A percentile compares a stretch with the other conserved stretches of the same genome.
Evolutionary conservation across 2,329 filamentous ascomycete genomes (phyloP).

Genomic region (Parastagonospora avenae): DNA sequence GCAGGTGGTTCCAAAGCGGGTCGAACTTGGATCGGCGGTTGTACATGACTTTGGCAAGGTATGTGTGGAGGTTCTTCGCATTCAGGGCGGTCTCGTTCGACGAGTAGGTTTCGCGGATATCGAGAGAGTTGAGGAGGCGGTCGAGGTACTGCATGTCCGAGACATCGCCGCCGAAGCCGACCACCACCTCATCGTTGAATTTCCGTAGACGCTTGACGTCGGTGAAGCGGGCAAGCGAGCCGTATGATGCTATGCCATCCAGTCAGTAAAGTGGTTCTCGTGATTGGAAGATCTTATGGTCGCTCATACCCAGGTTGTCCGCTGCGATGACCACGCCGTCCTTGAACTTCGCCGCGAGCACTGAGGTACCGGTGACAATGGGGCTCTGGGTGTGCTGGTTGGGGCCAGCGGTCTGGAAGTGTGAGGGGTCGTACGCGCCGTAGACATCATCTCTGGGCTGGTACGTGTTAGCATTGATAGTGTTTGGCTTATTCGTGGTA

Average conservation of each 20-base stretch:
- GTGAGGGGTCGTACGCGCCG: slow-evolving; percentile 87
- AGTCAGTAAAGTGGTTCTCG: slow-evolving; percentile 12
- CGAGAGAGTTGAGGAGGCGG: slow-evolving; percentile 83
- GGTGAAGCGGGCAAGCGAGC: slow-evolving; percentile 91
- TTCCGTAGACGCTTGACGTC: slow-evolving; percentile 93
- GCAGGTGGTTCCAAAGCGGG: slow-evolving; percentile 94
- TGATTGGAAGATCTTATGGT: not conserved
- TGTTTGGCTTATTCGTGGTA: slow-evolving; percentile 11
- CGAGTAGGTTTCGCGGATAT: slow-evolving; percentile 87
- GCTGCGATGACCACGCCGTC: slow-evolving; percentile 95
- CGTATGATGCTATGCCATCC: slow-evolving; percentile 78
- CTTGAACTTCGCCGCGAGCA: slow-evolving; percentile 93
- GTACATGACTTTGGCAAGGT: slow-evolving; percentile 95
- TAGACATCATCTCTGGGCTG: slow-evolving; percentile 98
- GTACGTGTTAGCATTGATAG: slow-evolving; percentile 28
- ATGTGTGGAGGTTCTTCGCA: slow-evolving; percentile 94
- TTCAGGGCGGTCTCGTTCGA: slow-evolving; percentile 65
- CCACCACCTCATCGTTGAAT: slow-evolving; percentile 81
- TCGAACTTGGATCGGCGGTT: slow-evolving; percentile 93
- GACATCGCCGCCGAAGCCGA: slow-evolving; percentile 96
- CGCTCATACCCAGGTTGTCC: slow-evolving; percentile 82
- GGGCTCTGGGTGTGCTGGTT: slow-evolving; percentile 84
- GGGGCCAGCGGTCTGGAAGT: slow-evolving; percentile 74
- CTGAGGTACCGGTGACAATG: slow-evolving; percentile 94
- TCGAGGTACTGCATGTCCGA: slow-evolving; percentile 99